Conservation (phyloP, 306 rosid species). For the Senna tora region DNA sequence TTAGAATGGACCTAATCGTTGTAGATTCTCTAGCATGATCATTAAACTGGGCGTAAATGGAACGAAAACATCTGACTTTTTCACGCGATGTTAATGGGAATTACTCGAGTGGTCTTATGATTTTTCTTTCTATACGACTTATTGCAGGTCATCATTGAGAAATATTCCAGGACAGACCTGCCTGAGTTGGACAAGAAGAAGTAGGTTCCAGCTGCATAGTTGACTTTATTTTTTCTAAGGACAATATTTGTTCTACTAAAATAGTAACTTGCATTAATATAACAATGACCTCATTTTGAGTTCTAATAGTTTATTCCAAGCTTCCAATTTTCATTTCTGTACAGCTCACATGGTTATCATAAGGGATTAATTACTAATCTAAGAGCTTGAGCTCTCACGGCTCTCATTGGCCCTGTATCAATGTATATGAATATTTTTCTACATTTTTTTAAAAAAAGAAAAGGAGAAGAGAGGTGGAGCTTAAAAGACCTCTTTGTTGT, state of each 20-base stretch:
- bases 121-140: slow-evolving; percentile 15
- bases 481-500: too few relatives aligned
- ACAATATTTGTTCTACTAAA: slow-evolving; percentile 13
- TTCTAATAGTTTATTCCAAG: background rate
- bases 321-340: slow-evolving; percentile 14
- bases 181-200: slow-evolving; percentile 63
- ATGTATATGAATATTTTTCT: too few relatives aligned
- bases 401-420: too few relatives aligned
- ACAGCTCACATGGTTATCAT: background rate
- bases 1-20: background rate
- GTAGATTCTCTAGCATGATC: background rate
- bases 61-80: background rate
- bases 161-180: slow-evolving; percentile 51
- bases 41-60: background rate
- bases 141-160: slow-evolving; percentile 53
- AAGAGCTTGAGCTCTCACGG: too few relatives aligned
- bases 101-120: slow-evolving; percentile 12
- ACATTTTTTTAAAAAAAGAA: too few relatives aligned
- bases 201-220: slow-evolving; percentile 36
- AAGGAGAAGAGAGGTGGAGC: too few relatives aligned
- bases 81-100: background rate
- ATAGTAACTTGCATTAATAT: background rate
- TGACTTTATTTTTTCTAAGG: slow-evolving; percentile 21
- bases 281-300: background rate
- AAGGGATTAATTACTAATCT: too few relatives aligned